Evolutionary conservation across 2,329 filamentous ascomycete genomes (phyloP), one percentile per base, ranked within the genome.

Genomic region (Diaporthe ampelina): DNA sequence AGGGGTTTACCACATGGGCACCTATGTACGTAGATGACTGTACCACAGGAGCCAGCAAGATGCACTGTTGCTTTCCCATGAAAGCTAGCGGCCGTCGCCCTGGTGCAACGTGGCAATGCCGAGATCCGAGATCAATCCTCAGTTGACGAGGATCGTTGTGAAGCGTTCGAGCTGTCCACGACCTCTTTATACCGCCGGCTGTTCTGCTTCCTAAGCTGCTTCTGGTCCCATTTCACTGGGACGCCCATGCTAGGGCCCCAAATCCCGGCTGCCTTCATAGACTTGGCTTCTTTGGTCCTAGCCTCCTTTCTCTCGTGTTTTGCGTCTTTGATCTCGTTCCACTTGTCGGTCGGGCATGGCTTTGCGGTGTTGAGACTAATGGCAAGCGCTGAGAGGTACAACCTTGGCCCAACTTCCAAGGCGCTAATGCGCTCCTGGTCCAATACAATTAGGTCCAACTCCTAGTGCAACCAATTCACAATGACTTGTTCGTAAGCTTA

Each of bases 351-450:
- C 15, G 74, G 74, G 13, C 74, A 75, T 37, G 74, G 74, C 29
- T 54, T 71, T 32, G 74, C 74, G 19, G 74, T 75, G 15, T 75
- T 75, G 35, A 75, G 73, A 40, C 74, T 75, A 52, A 75, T 74
- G 21, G 74, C 72, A 9, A 75, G 72, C 21, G 72, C 50, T 59
- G 58, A 74, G 5, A 75, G 54, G 29, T 74, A 75, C 40, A 75
- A 24, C 21, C 67, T 59, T 3, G 74, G 74, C 11, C 74, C 74
- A 17, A 75, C 52, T 21, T 75, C 74, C 35, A 75, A 29, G 19
- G 74, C 32, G 29, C 59, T 74, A 13, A 43, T 57, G 29, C 74
- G 74, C 50, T 59, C 74, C 72, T 71, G 43, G 19, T 9, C 63
- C 54, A 61, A 52, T 17, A 50, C 17, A 24, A 13, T 52, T 26